Evolutionary conservation across 257 asterid species (phyloP).

Genomic region (Lycium barbarum): DNA sequence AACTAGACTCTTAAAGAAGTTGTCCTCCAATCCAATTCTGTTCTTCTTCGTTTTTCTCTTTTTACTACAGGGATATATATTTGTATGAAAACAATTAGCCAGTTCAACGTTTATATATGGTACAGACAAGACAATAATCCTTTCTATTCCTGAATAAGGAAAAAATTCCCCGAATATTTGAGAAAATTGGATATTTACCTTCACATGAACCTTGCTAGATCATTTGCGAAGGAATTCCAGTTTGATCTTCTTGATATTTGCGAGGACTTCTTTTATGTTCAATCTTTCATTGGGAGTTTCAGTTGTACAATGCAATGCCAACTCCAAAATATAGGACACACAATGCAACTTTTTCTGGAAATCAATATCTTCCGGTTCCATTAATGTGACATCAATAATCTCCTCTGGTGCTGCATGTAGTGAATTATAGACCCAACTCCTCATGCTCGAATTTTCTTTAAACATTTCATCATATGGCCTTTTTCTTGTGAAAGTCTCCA

Average conservation of each 20-base stretch:
- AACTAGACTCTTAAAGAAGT: too few relatives aligned
- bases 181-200: not conserved
- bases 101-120: too few relatives aligned
- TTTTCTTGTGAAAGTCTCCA: constrained; percentile 26
- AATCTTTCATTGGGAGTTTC: constrained; percentile 1
- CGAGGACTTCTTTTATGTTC: constrained; percentile 11
- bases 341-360: not conserved
- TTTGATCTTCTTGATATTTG: not conserved
- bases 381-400: constrained; percentile 11
- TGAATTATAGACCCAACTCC: constrained; percentile 22
- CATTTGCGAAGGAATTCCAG: not conserved
- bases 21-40: too few relatives aligned
- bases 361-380: not conserved
- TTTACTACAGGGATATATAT: too few relatives aligned
- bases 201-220: not conserved
- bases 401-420: not conserved
- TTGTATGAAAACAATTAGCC: too few relatives aligned
- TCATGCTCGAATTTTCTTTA: constrained; percentile 2
- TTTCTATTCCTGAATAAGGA: too few relatives aligned
- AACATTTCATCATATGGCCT: constrained; percentile 14
- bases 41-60: too few relatives aligned
- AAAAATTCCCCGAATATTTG: too few relatives aligned
- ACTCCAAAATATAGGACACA: not conserved
- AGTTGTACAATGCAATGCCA: constrained; percentile 2
- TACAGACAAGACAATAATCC: too few relatives aligned